These are phyloP conservation scores for Phytophthora palmivora DNA, from an alignment of 352 stramenopile genomes.

Conservation along the genomic window DNA sequence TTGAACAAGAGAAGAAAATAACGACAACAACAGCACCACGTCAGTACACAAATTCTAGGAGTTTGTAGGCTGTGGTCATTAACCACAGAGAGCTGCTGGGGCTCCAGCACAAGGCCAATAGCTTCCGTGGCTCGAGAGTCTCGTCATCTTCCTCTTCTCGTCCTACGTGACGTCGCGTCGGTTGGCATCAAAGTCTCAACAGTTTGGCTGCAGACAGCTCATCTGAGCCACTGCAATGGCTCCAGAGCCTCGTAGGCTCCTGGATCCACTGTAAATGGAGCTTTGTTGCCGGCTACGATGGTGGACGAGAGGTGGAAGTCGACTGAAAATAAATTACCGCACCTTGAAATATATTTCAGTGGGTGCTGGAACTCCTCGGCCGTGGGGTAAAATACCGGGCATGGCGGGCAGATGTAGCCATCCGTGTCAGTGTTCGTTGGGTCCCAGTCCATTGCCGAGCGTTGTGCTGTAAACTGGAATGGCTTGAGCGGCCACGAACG, in stretches of 20 bases:
- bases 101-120: background rate
- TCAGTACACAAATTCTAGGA: slow-evolving; percentile 1
- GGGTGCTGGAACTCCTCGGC: slow-evolving; percentile 90
- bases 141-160: slow-evolving; percentile 10
- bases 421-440: slow-evolving; percentile 52
- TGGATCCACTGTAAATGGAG: slow-evolving; percentile 5
- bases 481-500: background rate
- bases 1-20: slow-evolving; percentile 4
- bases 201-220: slow-evolving; percentile 1
- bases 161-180: slow-evolving; percentile 13
- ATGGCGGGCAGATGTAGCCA: slow-evolving; percentile 86
- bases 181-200: slow-evolving; percentile 20
- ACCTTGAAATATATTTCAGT: slow-evolving; percentile 94
- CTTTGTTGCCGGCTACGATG: background rate
- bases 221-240: slow-evolving; percentile 1
- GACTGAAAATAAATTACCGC: slow-evolving; percentile 57
- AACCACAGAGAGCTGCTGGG: background rate
- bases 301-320: slow-evolving; percentile 8
- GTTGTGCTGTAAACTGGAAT: slow-evolving; percentile 5
- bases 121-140: slow-evolving; percentile 3
- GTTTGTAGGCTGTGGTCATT: background rate
- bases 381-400: slow-evolving; percentile 89
- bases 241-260: slow-evolving; percentile 1
- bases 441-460: slow-evolving; percentile 73
- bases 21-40: background rate